Base-by-base conservation (phyloP, 2,329 filamentous ascomycete genomes). In the Ceratocystis lukuohia region DNA sequence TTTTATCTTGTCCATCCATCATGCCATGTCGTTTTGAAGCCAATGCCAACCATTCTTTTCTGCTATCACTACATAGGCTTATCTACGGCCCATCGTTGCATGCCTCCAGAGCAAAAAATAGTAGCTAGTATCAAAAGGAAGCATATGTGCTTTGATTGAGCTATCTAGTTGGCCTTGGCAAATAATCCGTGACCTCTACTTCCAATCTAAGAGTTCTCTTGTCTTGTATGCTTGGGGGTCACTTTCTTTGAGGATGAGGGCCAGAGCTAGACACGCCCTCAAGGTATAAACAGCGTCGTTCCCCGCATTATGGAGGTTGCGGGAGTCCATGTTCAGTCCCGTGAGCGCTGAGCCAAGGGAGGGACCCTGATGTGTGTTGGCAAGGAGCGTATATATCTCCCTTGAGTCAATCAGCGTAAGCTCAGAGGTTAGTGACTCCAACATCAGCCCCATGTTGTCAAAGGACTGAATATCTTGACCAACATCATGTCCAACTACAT, bases 261-360 rank as follows among this genome's bases (percentile, higher is more conserved):
- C 67, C 7, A 68, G 56, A n/a, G 68, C 83, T 5, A 96, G 74
- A 79, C 94, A 82, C 6, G 85, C 87, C 69, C 87, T 85, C 69
- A 96, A 75, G 0, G 90, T 93, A 73, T 88, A 94, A 1, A 85
- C 82, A 0, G 91, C 91, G 73, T 96, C 91, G 70, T 96, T 96
- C 1, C 91, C 86, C 0, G 87, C 91, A 72, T 96, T 96, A 75
- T 96, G 91, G n/a, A 93, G 78, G 70, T 88, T 80, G 74, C 78
- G 82, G 53, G 79, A 82, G 0, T 76, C 71, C 7, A 95, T 82
- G 2, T 81, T 82, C 33, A 96, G 77, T 5, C 87, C 80, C 5
- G 75, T 71, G 28, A 96, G 80, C 15, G 95, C 79, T 5, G 71
- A 76, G 0, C 76, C 77, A 1, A 97, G 80, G 1, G 81, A 82